Base-by-base conservation (phyloP, 1,139 yeast species). In the Arxiozyma bovina region DNA sequence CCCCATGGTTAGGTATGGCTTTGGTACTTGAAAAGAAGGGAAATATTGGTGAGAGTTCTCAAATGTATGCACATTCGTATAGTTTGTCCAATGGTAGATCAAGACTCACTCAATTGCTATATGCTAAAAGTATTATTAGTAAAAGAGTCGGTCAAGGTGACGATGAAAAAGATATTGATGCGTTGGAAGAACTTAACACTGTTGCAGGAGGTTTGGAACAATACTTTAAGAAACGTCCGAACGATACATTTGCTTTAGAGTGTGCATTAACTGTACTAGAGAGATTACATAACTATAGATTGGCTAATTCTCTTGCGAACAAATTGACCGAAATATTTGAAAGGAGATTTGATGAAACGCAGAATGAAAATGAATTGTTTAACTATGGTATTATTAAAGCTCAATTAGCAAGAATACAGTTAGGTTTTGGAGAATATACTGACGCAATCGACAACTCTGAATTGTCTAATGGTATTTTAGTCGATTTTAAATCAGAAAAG, bases 1-100 rank as follows among this genome's bases (percentile, higher is more conserved):
- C 76, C n/a, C 80, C 96, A 0, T 93, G 99, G 98, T 69, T 87
- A 44, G 96, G 96, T 0, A 82, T 85, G 64, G 98, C 96, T 0
- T 69, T 91, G 42, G 73, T 86, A 0, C 78, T 83, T 1, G 80
- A 81, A 55, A 79, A 79, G 0, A 64, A 70, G n/a, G 93, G 90
- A 0, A 79, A 85, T 47, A 34, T 52, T 0, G 71, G 67, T 2
- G 74, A 73, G 18, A 83, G 96, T 0, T 69, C 77, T 11, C 74
- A 76, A 21, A 68, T 86, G 51, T 85, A 84, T 64, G 83, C 88
- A 0, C 97, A 91, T 69, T 86, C 96, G 0, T 86, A 79, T 61
- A 78, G 83, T 18, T 71, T 90, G 50, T 82, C 96, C 1, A 85
- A 84, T 63, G 96, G 96, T 1, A 73, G 78, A 51, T 80, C 83